phyloP scores from a whole-genome alignment of 495 filamentous ascomycete species.

The Aspergillus panamensis region DNA sequence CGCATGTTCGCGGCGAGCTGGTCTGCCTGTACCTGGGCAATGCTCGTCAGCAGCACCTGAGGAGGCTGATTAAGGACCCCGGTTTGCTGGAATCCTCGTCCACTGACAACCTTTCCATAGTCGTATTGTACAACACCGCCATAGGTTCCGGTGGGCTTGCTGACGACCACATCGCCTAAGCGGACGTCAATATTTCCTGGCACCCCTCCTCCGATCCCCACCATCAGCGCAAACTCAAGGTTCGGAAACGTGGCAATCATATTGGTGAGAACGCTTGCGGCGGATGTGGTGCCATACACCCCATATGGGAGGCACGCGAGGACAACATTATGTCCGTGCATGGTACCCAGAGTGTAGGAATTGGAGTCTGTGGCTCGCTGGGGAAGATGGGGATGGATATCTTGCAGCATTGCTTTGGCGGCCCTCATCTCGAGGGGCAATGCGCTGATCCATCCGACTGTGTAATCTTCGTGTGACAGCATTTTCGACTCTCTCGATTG shows the following conservation, averaged over 20 bases:
- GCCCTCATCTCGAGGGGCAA: too few relatives aligned
- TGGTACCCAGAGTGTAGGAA: constrained; percentile 24
- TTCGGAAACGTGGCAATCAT: constrained; percentile 16
- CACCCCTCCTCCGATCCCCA: constrained; percentile 13
- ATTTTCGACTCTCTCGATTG: too few relatives aligned
- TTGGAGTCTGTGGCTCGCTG: constrained; percentile 18
- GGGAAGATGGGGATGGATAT: neutral
- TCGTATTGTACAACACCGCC: constrained; percentile 30
- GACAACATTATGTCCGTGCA: constrained; percentile 27
- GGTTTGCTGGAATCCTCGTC: neutral
- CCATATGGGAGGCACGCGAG: constrained; percentile 20
- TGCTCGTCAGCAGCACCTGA: too few relatives aligned
- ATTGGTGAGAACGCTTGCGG: constrained; percentile 14
- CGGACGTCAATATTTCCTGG: constrained; percentile 18
- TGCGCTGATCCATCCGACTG: too few relatives aligned
- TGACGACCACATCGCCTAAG: constrained; percentile 45
- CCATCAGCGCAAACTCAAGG: constrained; percentile 23
- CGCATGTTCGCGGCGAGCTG: too few relatives aligned
- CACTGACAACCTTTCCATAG: constrained; percentile 21
- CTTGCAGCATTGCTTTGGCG: too few relatives aligned
- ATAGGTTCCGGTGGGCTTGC: constrained; percentile 14
- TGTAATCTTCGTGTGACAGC: too few relatives aligned
- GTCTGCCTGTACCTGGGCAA: too few relatives aligned
- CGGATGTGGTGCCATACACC: constrained; percentile 14
- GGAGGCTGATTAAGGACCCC: neutral